Evolutionary conservation across 2,329 filamentous ascomycete genomes (phyloP).

Genomic region (Dryadomyces sulphureus): DNA sequence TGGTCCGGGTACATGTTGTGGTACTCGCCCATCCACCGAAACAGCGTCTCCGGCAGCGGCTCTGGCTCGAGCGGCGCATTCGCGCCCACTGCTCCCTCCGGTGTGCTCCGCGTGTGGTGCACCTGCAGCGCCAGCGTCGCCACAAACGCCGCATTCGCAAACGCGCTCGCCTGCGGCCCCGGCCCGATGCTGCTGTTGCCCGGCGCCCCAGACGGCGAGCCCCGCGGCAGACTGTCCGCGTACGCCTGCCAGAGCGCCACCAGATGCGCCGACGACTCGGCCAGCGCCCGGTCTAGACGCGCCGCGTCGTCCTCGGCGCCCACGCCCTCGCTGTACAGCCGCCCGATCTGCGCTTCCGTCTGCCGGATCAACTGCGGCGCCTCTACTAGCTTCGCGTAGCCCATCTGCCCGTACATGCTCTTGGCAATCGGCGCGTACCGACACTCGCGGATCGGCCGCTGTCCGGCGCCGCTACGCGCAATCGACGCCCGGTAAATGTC

Average conservation of each 20-base stretch:
- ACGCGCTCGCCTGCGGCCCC: conserved; percentile 42
- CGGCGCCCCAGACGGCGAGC: background rate
- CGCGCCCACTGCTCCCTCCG: conserved; percentile 17
- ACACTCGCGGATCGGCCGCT: conserved; percentile 24
- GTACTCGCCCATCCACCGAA: conserved; percentile 67
- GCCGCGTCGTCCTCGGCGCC: conserved; percentile 39
- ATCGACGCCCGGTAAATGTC: conserved; percentile 38
- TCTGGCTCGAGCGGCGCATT: conserved; percentile 14
- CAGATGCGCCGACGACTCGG: conserved; percentile 36
- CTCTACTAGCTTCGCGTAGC: conserved; percentile 50
- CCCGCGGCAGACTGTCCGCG: conserved; percentile 24
- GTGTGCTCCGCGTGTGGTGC: conserved; percentile 47
- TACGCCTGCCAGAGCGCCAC: conserved; percentile 41
- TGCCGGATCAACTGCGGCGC: conserved; percentile 55
- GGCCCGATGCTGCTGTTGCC: conserved; percentile 44
- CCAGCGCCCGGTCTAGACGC: conserved; percentile 39
- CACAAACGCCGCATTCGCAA: conserved; percentile 67
- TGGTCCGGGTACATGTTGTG: conserved; percentile 61
- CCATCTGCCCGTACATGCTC: conserved; percentile 46
- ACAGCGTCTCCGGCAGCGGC: conserved; percentile 60
- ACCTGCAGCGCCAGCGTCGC: conserved; percentile 64
- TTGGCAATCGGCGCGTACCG: conserved; percentile 59
- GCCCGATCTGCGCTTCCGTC: conserved; percentile 57
- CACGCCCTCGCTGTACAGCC: conserved; percentile 48
- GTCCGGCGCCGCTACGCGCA: conserved; percentile 18